Conservation (phyloP, 164 flowering plant species). For the Cinnamomum chago region DNA sequence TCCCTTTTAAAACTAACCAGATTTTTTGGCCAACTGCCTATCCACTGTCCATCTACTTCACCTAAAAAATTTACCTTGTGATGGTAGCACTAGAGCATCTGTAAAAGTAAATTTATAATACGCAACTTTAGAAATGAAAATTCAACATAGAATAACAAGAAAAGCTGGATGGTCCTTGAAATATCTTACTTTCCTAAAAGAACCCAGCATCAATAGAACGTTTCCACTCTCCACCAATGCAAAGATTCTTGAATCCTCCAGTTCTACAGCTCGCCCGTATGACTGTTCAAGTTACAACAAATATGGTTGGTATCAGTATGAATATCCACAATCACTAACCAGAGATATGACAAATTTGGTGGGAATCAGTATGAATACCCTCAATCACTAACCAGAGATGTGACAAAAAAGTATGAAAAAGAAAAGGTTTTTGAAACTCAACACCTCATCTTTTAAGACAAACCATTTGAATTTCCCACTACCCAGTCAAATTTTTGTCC, state of each 20-base stretch:
- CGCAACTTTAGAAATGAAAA: background rate
- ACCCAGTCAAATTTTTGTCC: no score
- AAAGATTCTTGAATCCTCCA: slow-evolving; percentile 69
- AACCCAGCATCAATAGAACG: slow-evolving; percentile 69
- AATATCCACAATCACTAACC: background rate
- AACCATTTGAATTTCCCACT: no score
- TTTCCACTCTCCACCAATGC: slow-evolving; percentile 86
- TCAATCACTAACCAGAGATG: background rate
- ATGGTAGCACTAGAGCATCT: no score
- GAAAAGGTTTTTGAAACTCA: background rate
- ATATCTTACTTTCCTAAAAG: slow-evolving; percentile 63
- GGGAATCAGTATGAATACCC: slow-evolving; percentile 1
- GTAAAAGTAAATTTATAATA: no score
- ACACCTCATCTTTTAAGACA: no score
- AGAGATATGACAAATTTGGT: background rate
- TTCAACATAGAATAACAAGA: background rate
- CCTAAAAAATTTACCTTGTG: no score
- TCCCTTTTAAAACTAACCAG: no score
- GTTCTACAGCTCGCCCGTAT: slow-evolving; percentile 83
- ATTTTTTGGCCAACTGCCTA: no score
- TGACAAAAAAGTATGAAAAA: no score
- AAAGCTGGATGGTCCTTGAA: background rate
- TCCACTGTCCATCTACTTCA: no score
- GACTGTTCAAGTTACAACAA: slow-evolving; percentile 43
- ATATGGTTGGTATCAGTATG: background rate